These are phyloP conservation scores for Phoenix roebelenii DNA, from an alignment of 176 grass and related monocot genomes.

Conservation along the genomic window DNA sequence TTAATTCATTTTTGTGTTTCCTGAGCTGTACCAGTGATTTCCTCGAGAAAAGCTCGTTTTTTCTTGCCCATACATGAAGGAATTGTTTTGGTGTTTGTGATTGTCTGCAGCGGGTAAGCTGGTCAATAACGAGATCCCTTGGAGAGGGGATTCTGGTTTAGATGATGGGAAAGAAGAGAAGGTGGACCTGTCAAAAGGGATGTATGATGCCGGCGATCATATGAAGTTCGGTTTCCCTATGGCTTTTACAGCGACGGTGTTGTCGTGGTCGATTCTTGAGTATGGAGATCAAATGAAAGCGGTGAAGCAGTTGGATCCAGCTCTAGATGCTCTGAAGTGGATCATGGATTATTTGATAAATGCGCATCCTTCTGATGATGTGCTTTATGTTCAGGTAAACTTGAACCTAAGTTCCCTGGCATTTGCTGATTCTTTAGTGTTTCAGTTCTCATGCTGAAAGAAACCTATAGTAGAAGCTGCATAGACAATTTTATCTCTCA, in stretches of 20 bases:
- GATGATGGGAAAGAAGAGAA: constrained; percentile 56
- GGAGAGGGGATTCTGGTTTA: constrained; percentile 75
- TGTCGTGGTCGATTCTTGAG: constrained; percentile 78
- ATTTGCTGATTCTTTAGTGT: no score
- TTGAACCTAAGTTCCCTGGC: background rate
- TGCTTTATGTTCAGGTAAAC: constrained; percentile 82
- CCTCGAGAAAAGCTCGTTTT: no score
- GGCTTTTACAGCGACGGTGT: constrained; percentile 75
- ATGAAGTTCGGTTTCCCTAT: constrained; percentile 91
- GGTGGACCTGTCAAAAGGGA: constrained; percentile 87
- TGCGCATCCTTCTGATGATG: constrained; percentile 81
- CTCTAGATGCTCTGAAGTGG: constrained; percentile 70
- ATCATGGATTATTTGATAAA: constrained; percentile 71
- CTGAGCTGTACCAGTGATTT: no score
- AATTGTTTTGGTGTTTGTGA: background rate
- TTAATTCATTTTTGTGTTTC: no score
- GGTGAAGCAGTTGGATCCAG: constrained; percentile 54
- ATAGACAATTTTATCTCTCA: no score
- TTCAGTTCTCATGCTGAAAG: no score
- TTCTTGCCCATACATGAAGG: background rate
- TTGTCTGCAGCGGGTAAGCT: constrained; percentile 62
- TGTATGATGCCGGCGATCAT: constrained; percentile 89
- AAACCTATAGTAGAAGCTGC: no score
- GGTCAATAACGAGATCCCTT: constrained; percentile 71
- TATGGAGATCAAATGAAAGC: constrained; percentile 89